These are phyloP conservation scores for Mycena rebaudengoi DNA, from an alignment of 768 basidiomycete species.

Conservation along the genomic window DNA sequence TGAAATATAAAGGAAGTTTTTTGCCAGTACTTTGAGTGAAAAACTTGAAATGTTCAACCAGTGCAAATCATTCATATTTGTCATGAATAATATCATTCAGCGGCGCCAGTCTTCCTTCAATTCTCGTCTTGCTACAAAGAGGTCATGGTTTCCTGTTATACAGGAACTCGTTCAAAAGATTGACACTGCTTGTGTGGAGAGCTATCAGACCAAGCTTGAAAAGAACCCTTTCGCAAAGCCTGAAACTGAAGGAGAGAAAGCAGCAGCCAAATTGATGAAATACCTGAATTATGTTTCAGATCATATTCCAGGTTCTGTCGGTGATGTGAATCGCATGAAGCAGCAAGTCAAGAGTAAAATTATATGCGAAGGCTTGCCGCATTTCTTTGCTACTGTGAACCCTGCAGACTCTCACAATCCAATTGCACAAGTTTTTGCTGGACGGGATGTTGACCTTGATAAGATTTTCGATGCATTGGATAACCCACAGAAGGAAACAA, in stretches of 20 bases:
- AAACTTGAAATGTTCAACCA: too few species aligned
- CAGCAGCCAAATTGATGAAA: slow-evolving; percentile 16
- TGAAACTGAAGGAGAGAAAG: slow-evolving; percentile 23
- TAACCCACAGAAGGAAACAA: not conserved
- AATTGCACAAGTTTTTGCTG: slow-evolving; percentile 27
- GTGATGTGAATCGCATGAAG: slow-evolving; percentile 19
- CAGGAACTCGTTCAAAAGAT: too few species aligned
- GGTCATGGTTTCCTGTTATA: too few species aligned
- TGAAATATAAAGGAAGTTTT: too few species aligned
- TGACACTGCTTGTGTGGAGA: too few species aligned
- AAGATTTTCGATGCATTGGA: slow-evolving; percentile 18
- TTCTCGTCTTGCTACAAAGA: too few species aligned
- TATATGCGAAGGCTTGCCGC: slow-evolving; percentile 19
- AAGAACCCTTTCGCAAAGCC: slow-evolving; percentile 19
- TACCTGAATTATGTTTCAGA: slow-evolving; percentile 26
- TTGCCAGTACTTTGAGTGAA: too few species aligned
- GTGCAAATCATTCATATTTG: too few species aligned
- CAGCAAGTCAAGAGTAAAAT: slow-evolving; percentile 19
- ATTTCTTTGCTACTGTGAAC: slow-evolving; percentile 28
- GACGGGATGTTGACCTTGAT: slow-evolving; percentile 27
- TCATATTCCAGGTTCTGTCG: slow-evolving; percentile 26
- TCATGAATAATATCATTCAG: too few species aligned
- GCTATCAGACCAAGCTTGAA: slow-evolving; percentile 8
- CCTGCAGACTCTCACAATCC: slow-evolving; percentile 28
- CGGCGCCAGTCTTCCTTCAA: too few species aligned